Percentiles rank a stretch among this genome's conserved stretches.
These are phyloP conservation scores for Furcasterigmium sp. DNA, from an alignment of 2,329 filamentous ascomycete genomes.

Conservation along the genomic window DNA sequence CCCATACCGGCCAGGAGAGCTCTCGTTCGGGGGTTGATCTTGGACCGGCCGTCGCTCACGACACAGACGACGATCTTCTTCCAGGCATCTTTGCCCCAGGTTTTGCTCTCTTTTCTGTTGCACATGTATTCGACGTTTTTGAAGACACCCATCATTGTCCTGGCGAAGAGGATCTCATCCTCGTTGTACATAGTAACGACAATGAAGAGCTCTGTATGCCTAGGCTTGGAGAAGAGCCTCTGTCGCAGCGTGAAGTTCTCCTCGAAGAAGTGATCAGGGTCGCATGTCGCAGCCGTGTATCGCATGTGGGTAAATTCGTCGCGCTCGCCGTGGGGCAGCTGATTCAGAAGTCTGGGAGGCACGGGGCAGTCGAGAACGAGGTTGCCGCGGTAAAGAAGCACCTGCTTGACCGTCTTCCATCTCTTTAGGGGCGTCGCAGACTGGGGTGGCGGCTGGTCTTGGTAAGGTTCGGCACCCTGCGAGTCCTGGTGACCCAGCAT, in stretches of 20 bases:
- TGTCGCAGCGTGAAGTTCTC: conserved; percentile 90
- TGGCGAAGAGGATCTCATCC: conserved; percentile 90
- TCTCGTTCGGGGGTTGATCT: conserved; percentile 90
- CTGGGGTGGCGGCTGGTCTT: conserved; percentile 34
- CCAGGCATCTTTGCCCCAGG: conserved; percentile 98
- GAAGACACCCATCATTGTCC: conserved; percentile 94
- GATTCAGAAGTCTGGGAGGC: conserved; percentile 78
- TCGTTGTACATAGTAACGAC: conserved; percentile 99
- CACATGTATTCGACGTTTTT: conserved; percentile 99
- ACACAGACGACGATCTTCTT: conserved; percentile 99
- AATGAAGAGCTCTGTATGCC: conserved; percentile 93
- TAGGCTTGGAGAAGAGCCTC: conserved; percentile 83
- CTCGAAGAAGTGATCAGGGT: conserved; percentile 81
- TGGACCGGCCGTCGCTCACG: conserved; percentile 92
- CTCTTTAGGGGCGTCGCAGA: conserved; percentile 62
- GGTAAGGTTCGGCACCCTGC: conserved; percentile 38
- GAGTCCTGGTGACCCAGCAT: conserved; percentile 65
- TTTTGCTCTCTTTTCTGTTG: conserved; percentile 86
- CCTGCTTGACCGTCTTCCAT: conserved; percentile 98
- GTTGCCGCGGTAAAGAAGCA: conserved; percentile 95
- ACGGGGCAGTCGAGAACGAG: conserved; percentile 95
- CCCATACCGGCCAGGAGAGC: conserved; percentile 89
- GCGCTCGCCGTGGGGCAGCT: conserved; percentile 85
- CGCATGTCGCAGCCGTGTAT: conserved; percentile 92
- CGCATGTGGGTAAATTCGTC: conserved; percentile 91